Conservation (phyloP, 2,329 filamentous ascomycete genomes). For the Xylaria sp. region DNA sequence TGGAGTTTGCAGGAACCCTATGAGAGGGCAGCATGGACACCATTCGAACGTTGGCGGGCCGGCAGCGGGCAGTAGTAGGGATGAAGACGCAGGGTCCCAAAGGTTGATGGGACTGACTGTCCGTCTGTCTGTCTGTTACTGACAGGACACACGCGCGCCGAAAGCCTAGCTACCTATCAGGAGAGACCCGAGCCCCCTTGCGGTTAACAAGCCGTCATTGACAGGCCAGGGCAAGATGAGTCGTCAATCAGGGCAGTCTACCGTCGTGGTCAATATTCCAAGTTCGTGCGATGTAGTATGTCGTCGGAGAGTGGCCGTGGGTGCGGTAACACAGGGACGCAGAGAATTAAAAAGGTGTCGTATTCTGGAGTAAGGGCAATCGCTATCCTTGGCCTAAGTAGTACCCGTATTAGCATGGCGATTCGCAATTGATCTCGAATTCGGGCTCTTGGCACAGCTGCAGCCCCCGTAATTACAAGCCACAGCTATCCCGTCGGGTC, state of each 20-base stretch:
- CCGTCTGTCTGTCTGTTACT: slow-evolving; percentile 4
- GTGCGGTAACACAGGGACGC: slow-evolving; percentile 14
- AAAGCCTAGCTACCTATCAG: slow-evolving; percentile 36
- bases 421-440: slow-evolving; percentile 33
- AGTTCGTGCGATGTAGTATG: slow-evolving; percentile 5
- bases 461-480: slow-evolving; percentile 33
- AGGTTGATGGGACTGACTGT: slow-evolving; percentile 22
- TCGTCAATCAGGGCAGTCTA: neutral
- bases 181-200: slow-evolving; percentile 36
- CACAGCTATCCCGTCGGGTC: slow-evolving; percentile 14
- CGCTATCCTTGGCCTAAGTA: slow-evolving; percentile 27
- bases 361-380: slow-evolving; percentile 39
- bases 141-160: slow-evolving; percentile 30
- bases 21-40: slow-evolving; percentile 73
- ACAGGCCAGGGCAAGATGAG: slow-evolving; percentile 21
- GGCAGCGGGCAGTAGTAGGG: slow-evolving; percentile 18
- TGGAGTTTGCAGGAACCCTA: slow-evolving; percentile 61
- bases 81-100: slow-evolving; percentile 8
- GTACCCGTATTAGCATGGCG: too few species aligned
- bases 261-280: neutral
- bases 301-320: slow-evolving; percentile 11
- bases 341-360: slow-evolving; percentile 44
- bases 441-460: slow-evolving; percentile 33
- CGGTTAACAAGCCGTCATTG: slow-evolving; percentile 36
- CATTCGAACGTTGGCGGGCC: slow-evolving; percentile 55